These are phyloP conservation scores for Eucalyptus curtisii DNA, from an alignment of 345 rosid genomes.

Conservation along the genomic window DNA sequence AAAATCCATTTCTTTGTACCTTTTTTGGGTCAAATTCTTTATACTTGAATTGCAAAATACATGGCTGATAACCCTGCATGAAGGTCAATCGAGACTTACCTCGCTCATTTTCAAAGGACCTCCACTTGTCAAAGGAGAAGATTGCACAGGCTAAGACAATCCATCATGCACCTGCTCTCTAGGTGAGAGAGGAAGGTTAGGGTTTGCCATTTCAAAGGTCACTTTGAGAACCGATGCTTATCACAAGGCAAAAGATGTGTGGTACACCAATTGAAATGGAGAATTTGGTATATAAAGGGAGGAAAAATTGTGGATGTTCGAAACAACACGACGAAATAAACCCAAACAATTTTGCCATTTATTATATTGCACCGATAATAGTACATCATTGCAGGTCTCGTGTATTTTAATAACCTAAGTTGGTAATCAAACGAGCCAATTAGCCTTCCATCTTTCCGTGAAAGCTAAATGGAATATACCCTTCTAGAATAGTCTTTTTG, in stretches of 20 bases:
- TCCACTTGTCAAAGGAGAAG: not conserved
- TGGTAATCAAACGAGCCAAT: not conserved
- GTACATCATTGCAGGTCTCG: not conserved
- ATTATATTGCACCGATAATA: not conserved
- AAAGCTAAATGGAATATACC: not conserved
- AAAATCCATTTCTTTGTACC: not conserved
- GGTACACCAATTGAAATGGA: not conserved
- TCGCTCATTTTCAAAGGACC: not conserved
- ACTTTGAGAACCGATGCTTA: not conserved
- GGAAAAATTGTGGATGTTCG: not conserved
- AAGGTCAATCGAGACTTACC: not conserved
- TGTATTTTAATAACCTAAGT: not conserved
- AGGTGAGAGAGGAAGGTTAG: not conserved
- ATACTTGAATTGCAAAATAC: not conserved
- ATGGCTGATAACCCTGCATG: not conserved
- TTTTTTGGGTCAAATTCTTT: not conserved
- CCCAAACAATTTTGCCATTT: not conserved
- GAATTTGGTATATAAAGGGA: not conserved
- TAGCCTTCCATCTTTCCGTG: not conserved
- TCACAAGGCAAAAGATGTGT: not conserved
- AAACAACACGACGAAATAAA: not conserved
- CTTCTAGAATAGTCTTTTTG: not conserved
- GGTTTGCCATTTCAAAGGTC: not conserved
- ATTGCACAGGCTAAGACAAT: not conserved
- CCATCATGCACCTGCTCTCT: not conserved